phyloP scores from a whole-genome alignment of 2,329 filamentous ascomycete genomes.

The Cadophora gregata region DNA sequence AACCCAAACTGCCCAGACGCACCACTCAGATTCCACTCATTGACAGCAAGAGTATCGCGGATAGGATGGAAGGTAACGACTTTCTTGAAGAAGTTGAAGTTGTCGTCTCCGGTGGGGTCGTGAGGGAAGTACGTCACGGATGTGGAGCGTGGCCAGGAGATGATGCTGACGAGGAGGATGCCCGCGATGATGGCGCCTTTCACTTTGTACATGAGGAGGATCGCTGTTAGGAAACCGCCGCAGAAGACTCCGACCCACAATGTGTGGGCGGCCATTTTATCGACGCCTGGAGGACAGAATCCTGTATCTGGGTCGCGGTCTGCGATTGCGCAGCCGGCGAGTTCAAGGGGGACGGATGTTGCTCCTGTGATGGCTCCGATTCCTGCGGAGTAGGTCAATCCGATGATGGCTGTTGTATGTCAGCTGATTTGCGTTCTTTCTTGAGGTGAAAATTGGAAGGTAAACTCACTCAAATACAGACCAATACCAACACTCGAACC shows the following conservation, averaged over 20 bases:
- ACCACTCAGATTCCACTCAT: constrained; percentile 73
- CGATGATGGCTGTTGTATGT: constrained; percentile 59
- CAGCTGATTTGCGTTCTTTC: constrained; percentile 8
- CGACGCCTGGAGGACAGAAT: constrained; percentile 60
- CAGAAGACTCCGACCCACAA: constrained; percentile 92
- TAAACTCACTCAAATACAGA: constrained; percentile 66
- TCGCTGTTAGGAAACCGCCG: constrained; percentile 78
- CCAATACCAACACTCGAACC: constrained; percentile 89
- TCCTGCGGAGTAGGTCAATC: constrained; percentile 79
- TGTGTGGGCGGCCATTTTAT: constrained; percentile 80
- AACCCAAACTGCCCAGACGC: constrained; percentile 78
- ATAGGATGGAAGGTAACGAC: constrained; percentile 87
- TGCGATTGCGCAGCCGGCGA: constrained; percentile 61
- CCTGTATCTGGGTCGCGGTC: constrained; percentile 49
- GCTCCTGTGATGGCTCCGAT: constrained; percentile 79
- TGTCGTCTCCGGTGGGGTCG: constrained; percentile 68
- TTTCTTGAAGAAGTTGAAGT: constrained; percentile 87
- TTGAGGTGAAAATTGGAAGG: background rate
- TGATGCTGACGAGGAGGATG: constrained; percentile 83
- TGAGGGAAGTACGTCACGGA: constrained; percentile 83
- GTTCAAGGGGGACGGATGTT: constrained; percentile 70
- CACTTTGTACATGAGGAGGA: constrained; percentile 84
- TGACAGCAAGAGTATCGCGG: constrained; percentile 68
- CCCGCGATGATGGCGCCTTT: constrained; percentile 87
- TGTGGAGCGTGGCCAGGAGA: constrained; percentile 84